These are phyloP conservation scores for Paracoccidioides brasiliensis DNA, from an alignment of 2,329 filamentous ascomycete genomes.

Conservation along the genomic window DNA sequence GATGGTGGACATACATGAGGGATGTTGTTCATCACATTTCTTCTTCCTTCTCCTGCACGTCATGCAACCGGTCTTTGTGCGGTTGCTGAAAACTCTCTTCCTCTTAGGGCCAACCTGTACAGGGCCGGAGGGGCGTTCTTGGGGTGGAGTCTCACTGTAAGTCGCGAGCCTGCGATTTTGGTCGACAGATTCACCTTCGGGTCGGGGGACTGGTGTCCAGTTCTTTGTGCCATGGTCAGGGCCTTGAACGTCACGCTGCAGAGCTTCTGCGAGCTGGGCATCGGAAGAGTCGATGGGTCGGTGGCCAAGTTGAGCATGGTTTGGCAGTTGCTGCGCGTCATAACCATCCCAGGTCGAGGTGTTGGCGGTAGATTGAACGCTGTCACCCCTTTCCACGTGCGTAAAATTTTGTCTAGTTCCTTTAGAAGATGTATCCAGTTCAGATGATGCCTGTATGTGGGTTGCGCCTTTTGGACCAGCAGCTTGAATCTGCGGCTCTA, in stretches of 20 bases:
- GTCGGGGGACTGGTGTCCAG: conserved; percentile 20
- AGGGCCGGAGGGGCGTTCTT: conserved; percentile 22
- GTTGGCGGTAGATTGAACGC: background rate
- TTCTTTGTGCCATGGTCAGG: conserved; percentile 24
- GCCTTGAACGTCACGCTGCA: conserved; percentile 38
- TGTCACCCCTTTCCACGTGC: background rate
- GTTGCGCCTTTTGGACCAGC: conserved; percentile 12
- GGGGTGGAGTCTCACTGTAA: conserved; percentile 7
- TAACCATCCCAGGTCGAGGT: conserved; percentile 23
- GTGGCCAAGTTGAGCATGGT: conserved; percentile 35
- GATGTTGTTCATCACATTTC: conserved; percentile 92
- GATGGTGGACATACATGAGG: conserved; percentile 56
- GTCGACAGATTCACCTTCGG: conserved; percentile 21
- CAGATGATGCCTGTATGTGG: conserved; percentile 11
- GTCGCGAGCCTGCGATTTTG: background rate
- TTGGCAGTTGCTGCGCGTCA: conserved; percentile 29
- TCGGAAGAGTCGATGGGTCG: conserved; percentile 34
- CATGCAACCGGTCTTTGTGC: conserved; percentile 90
- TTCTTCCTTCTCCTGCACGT: conserved; percentile 89
- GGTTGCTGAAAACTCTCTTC: conserved; percentile 64
- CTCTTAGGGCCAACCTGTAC: conserved; percentile 31
- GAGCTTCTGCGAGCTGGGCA: conserved; percentile 38
- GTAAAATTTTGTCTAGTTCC: conserved; percentile 1
- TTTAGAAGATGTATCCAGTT: conserved; percentile 7
- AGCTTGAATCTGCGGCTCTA: conserved; percentile 15